A percentile compares a stretch with the other conserved stretches of the same genome.
These are phyloP conservation scores for Lathyrus tuberosus DNA, from an alignment of 306 rosid genomes.

Conservation along the genomic window DNA sequence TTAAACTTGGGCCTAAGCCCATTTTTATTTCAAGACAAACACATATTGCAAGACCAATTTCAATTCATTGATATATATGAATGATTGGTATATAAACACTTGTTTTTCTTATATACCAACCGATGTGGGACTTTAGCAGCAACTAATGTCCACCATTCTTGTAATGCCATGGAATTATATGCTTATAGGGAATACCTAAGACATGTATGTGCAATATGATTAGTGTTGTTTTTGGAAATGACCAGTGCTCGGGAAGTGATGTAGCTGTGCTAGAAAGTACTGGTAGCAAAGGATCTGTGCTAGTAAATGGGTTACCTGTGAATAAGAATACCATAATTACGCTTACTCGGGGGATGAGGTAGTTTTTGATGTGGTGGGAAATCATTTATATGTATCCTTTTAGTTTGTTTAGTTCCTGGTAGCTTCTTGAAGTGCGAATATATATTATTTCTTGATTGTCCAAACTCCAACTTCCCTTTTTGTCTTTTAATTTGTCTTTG, in stretches of 20 bases:
- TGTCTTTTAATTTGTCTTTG: constrained; percentile 8
- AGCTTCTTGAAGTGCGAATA: constrained; percentile 1
- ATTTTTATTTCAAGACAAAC: no score
- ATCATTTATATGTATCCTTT: constrained; percentile 91
- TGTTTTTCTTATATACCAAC: no score
- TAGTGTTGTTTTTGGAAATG: constrained; percentile 56
- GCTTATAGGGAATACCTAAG: constrained; percentile 38
- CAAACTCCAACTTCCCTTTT: constrained; percentile 1
- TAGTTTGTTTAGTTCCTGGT: constrained; percentile 7
- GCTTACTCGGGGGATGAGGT: constrained; percentile 93
- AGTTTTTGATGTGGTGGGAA: constrained; percentile 62
- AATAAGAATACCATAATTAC: constrained; percentile 62
- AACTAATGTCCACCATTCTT: no score
- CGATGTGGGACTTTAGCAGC: no score
- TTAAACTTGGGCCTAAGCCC: no score
- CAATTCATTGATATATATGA: no score
- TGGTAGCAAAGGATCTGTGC: constrained; percentile 82
- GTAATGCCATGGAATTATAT: background rate
- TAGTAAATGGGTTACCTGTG: constrained; percentile 69
- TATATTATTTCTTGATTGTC: background rate
- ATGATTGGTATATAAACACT: no score
- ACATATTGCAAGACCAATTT: no score
- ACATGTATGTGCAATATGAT: constrained; percentile 60
- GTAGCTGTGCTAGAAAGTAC: constrained; percentile 75
- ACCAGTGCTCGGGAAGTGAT: constrained; percentile 66